Conservation (phyloP, 139 green algal species). For the Nannochloris sp. region DNA sequence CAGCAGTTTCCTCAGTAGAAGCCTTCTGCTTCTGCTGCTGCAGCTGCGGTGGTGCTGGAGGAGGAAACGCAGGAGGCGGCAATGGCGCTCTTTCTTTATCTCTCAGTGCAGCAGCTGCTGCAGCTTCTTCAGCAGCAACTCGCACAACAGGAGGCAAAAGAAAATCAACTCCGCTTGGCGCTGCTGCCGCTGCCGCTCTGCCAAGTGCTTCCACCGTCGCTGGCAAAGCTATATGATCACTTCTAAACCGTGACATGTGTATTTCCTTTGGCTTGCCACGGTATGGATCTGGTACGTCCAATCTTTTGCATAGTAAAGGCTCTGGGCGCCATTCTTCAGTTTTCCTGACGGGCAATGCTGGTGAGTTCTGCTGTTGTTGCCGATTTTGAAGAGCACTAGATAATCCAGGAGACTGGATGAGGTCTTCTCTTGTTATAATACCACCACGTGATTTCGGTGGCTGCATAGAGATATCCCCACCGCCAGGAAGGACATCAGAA, state of each 20-base stretch:
- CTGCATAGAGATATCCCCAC: not conserved
- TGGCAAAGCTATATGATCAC: conserved; percentile 53
- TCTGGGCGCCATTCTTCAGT: conserved; percentile 77
- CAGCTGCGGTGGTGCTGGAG: not conserved
- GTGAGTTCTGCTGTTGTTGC: not conserved
- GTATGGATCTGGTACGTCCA: conserved; percentile 86
- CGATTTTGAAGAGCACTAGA: not conserved
- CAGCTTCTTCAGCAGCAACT: not conserved
- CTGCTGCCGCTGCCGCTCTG: conserved; percentile 16
- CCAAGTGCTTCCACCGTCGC: conserved; percentile 29
- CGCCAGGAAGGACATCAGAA: not conserved
- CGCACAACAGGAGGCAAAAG: not conserved
- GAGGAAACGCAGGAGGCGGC: not conserved
- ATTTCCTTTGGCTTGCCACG: conserved; percentile 24
- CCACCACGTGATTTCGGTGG: not conserved
- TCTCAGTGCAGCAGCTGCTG: not conserved
- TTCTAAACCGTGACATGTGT: conserved; percentile 47
- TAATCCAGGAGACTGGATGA: not conserved
- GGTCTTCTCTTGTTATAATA: conserved; percentile 1
- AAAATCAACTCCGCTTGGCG: conserved; percentile 1
- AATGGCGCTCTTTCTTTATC: not conserved
- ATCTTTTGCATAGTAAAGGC: conserved; percentile 86
- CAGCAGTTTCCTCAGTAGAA: not conserved
- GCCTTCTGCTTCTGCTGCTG: not conserved
- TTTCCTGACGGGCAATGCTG: conserved; percentile 15